Evolutionary conservation across 768 basidiomycete genomes (phyloP), one percentile per base, ranked within the genome.

Genomic region (Suillus occidentalis): DNA sequence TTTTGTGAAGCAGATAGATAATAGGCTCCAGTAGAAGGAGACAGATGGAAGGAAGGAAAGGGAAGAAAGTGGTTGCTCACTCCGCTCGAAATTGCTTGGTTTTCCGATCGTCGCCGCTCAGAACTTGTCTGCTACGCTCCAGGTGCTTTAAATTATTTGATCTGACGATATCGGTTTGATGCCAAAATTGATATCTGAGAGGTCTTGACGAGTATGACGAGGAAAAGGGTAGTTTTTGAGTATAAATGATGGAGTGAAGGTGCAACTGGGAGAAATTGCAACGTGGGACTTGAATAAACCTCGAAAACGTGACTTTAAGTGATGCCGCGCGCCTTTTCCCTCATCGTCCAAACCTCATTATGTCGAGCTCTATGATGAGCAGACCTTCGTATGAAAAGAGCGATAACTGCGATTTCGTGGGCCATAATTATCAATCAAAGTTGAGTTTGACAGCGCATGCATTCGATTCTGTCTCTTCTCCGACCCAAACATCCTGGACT

Each of bases 101-200:
- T 75, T 77, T 75, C 74, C 74, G 75, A 76, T 69, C 69, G 75
- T 71, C 75, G 76, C 76, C 76, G 75, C 75, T 76, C 75, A 75
- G 75, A 76, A 76, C 70, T 70, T 39, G 56, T 55, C 52, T 43
- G 60, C 59, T 70, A 67, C 66, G 58, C 63, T 57, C 55, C 68
- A n/a, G 62, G 69, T 69, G 65, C 59, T 60, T 10, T 52, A 61
- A 50, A 60, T 63, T 55, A 49, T 18, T 62, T 40, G 43, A 37
- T 60, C 58, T 61, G 58, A 65, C 45, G 70, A 61, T 56, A 61
- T 66, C 67, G 47, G 42, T 63, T 61, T 63, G 37, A 45, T 31
- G 49, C 52, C 57, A 57, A 63, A 40, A 34, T 34, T 60, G 59
- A 47, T 43, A 61, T 18, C 22, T 40, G 66, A 28, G 36, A 45